Percentiles rank a stretch among this genome's conserved stretches.
These are phyloP conservation scores for Cryptococcus depauperatus DNA, from an alignment of 1,284 basidiomycete genomes.

Conservation along the genomic window DNA sequence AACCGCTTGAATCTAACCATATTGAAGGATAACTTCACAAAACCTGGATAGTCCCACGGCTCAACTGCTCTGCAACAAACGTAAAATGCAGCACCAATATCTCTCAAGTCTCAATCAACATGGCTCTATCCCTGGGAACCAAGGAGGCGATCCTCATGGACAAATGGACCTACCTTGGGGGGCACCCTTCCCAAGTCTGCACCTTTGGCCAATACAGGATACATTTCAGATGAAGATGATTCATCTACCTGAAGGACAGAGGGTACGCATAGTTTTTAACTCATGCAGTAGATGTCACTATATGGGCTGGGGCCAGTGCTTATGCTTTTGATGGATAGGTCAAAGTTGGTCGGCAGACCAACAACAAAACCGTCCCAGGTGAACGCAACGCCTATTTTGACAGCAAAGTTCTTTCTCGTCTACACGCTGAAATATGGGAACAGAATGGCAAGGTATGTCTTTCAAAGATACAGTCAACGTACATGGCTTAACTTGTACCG, in stretches of 20 bases:
- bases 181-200: slow-evolving; percentile 52
- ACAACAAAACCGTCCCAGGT: slow-evolving; percentile 88
- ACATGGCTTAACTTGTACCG: neutral
- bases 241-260: slow-evolving; percentile 55
- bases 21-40: too few relatives aligned
- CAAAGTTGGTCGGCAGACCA: slow-evolving; percentile 98
- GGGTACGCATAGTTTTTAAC: slow-evolving; percentile 16
- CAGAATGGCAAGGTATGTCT: slow-evolving; percentile 67
- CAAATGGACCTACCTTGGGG: slow-evolving; percentile 30
- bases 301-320: neutral
- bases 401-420: slow-evolving; percentile 87
- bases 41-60: too few relatives aligned
- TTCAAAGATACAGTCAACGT: neutral
- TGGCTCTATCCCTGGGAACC: neutral
- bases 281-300: neutral
- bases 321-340: slow-evolving; percentile 31
- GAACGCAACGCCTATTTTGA: slow-evolving; percentile 97
- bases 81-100: slow-evolving; percentile 1
- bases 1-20: too few relatives aligned
- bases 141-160: slow-evolving; percentile 6
- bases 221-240: slow-evolving; percentile 96
- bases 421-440: slow-evolving; percentile 98
- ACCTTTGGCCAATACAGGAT: slow-evolving; percentile 92
- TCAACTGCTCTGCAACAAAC: too few relatives aligned
- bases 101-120: neutral